Percentiles rank a stretch among this genome's conserved stretches.
These are phyloP conservation scores for Exobasidium rhododendri DNA, from an alignment of 1,284 basidiomycete genomes.

Conservation along the genomic window DNA sequence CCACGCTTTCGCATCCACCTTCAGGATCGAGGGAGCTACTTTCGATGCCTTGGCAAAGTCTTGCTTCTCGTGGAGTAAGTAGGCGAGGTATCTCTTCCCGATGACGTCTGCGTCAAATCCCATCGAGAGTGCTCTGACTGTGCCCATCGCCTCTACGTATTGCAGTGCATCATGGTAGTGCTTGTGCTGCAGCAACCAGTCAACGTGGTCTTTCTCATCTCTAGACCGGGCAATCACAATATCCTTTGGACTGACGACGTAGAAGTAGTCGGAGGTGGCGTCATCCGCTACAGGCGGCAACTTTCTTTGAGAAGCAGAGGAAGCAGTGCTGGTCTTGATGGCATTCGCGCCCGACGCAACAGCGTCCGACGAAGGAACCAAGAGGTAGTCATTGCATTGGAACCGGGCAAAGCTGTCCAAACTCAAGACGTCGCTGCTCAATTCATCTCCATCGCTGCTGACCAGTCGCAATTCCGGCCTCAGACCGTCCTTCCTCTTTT, in stretches of 20 bases:
- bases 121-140: slow-evolving; percentile 28
- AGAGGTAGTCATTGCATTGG: slow-evolving; percentile 86
- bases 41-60: slow-evolving; percentile 78
- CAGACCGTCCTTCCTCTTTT: slow-evolving; percentile 72
- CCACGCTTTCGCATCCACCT: slow-evolving; percentile 75
- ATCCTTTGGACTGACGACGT: slow-evolving; percentile 81
- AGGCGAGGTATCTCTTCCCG: slow-evolving; percentile 44
- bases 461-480: slow-evolving; percentile 91
- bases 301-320: background rate
- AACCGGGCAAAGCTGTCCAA: slow-evolving; percentile 76
- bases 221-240: slow-evolving; percentile 79
- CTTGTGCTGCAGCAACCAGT: slow-evolving; percentile 83
- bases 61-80: slow-evolving; percentile 59
- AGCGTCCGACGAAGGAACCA: slow-evolving; percentile 58
- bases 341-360: background rate
- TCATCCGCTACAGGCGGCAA: background rate
- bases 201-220: slow-evolving; percentile 83
- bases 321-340: background rate
- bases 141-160: slow-evolving; percentile 70
- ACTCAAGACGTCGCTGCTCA: slow-evolving; percentile 77
- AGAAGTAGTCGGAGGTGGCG: slow-evolving; percentile 60
- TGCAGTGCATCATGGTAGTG: slow-evolving; percentile 84
- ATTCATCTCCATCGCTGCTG: slow-evolving; percentile 80
- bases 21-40: slow-evolving; percentile 82
- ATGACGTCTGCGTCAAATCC: slow-evolving; percentile 62